Percentiles rank a stretch among this genome's conserved stretches.
Evolutionary conservation across 352 stramenopile genomes (phyloP).

Genomic region (Pythium vanterpoolii): DNA sequence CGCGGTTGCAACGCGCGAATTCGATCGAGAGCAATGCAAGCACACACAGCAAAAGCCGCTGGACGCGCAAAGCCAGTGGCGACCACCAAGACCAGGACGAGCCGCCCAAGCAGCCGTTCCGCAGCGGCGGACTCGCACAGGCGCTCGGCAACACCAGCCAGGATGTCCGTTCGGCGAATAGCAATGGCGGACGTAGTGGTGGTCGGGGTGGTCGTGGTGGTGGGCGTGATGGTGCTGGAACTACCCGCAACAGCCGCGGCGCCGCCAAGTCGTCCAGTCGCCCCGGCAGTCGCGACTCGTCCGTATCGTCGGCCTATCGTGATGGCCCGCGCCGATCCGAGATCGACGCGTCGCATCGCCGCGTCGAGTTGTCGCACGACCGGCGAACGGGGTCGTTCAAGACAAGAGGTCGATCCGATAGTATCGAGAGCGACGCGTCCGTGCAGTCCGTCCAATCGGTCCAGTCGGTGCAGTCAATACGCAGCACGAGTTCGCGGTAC

Average conservation of each 20-base stretch:
- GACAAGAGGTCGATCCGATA: conserved; percentile 16
- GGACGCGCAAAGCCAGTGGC: conserved; percentile 15
- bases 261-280: neutral
- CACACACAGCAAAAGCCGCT: conserved; percentile 16
- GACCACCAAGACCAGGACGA: conserved; percentile 7
- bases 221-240: neutral
- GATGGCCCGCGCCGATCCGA: conserved; percentile 12
- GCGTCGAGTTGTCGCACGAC: conserved; percentile 24
- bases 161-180: conserved; percentile 13
- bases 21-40: conserved; percentile 27
- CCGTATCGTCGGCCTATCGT: conserved; percentile 11
- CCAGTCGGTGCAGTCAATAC: conserved; percentile 16
- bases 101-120: conserved; percentile 11
- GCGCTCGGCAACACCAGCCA: conserved; percentile 10
- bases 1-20: conserved; percentile 5
- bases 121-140: conserved; percentile 16
- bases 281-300: conserved; percentile 3
- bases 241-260: neutral
- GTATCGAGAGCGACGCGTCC: conserved; percentile 27
- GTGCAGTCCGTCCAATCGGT: conserved; percentile 19
- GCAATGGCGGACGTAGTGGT: neutral
- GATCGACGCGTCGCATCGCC: conserved; percentile 11
- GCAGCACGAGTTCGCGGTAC: conserved; percentile 22
- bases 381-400: conserved; percentile 10
- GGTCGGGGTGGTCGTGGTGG: too few relatives aligned